Evolutionary conservation across 345 rosid genomes (phyloP).

Genomic region (Syzygium jambos): DNA sequence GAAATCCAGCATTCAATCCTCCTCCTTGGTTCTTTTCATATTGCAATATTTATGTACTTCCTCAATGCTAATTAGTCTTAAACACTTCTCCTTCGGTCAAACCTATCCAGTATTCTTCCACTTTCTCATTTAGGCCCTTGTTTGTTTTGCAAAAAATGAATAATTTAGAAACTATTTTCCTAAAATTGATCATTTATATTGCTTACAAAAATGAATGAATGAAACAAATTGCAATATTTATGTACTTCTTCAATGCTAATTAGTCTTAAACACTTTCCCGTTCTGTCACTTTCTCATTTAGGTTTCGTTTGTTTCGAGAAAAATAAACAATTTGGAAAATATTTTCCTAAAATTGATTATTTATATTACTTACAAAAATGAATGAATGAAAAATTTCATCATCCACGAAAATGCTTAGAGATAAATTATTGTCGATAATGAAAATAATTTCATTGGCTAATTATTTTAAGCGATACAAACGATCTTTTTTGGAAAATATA

Average conservation of each 20-base stretch:
- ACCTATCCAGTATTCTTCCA: background rate
- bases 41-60: background rate
- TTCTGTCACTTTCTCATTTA: too few species aligned
- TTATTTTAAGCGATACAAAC: background rate
- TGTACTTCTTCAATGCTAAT: too few species aligned
- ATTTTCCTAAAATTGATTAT: too few species aligned
- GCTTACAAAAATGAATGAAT: background rate
- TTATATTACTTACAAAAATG: too few species aligned
- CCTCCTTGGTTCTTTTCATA: background rate
- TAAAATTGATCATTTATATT: background rate
- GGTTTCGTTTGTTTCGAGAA: too few species aligned
- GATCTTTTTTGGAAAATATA: background rate
- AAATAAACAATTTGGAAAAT: too few species aligned
- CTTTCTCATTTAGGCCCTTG: background rate
- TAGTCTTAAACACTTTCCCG: too few species aligned
- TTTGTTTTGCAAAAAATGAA: fast-evolving
- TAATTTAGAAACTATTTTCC: background rate
- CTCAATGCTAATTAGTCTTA: background rate
- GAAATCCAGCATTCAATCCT: background rate
- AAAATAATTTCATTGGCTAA: background rate
- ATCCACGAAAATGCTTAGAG: background rate
- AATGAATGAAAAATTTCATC: background rate
- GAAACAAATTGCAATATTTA: background rate
- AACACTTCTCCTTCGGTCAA: background rate
- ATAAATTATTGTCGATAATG: fast-evolving